These are phyloP conservation scores for Coccinonectria pachysandricola DNA, from an alignment of 2,329 filamentous ascomycete species.

Conservation along the genomic window DNA sequence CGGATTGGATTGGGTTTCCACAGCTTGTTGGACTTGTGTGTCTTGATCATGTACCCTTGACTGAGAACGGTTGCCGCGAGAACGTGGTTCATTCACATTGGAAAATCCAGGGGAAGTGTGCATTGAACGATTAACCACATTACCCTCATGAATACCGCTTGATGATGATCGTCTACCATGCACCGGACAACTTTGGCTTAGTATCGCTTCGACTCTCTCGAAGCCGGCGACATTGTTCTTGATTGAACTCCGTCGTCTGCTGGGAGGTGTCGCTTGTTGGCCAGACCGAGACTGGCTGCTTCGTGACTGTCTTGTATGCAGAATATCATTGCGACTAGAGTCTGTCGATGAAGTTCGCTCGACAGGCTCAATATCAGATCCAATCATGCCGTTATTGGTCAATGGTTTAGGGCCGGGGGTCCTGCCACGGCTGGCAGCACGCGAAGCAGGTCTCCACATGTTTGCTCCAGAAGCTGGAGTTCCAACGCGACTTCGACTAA, in stretches of 20 bases:
- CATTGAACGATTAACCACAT: too few relatives aligned
- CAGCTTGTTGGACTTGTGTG: too few relatives aligned
- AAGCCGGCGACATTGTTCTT: conserved; percentile 2
- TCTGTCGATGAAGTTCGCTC: conserved; percentile 6
- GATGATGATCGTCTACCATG: conserved; percentile 6
- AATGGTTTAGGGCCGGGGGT: conserved; percentile 3
- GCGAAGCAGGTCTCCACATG: conserved; percentile 3
- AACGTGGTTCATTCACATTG: too few relatives aligned
- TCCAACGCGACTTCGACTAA: background rate
- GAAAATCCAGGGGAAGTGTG: too few relatives aligned
- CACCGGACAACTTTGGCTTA: conserved; percentile 6
- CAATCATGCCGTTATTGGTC: conserved; percentile 1
- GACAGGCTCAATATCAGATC: background rate
- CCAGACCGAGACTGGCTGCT: conserved; percentile 1
- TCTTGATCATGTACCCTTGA: too few relatives aligned
- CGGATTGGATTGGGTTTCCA: too few relatives aligned
- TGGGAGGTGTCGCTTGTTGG: too few relatives aligned
- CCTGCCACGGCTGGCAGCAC: conserved; percentile 7
- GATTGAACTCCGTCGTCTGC: too few relatives aligned
- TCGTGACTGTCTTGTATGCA: conserved; percentile 3
- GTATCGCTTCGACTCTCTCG: conserved; percentile 5
- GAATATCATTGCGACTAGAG: conserved; percentile 7
- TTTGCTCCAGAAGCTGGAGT: conserved; percentile 1
- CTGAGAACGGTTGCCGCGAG: too few relatives aligned
- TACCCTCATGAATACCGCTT: background rate